Evolutionary conservation across 345 rosid genomes (phyloP), one percentile per base, ranked within the genome.

Genomic region (Eucalyptus polyanthemos): DNA sequence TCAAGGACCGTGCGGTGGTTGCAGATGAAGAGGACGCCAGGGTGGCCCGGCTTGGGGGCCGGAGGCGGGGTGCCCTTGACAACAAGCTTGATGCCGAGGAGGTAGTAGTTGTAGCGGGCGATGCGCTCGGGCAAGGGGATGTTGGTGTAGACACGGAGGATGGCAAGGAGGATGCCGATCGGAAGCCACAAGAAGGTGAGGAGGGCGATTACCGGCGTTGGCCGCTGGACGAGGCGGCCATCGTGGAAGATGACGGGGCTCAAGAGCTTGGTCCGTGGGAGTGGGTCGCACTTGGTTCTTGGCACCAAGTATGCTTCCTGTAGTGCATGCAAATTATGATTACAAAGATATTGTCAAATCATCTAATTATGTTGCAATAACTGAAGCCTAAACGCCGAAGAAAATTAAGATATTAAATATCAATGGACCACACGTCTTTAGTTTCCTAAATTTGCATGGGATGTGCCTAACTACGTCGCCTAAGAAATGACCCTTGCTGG

Each of bases 1-100:
- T 98, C 99, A 0, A 97, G 88, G 3, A 97, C 94, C 1, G 99
- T 95, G 21, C 99, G 94, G 90, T 98, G 99, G 93, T 98, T 98
- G 91, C 99, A 97, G 42, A 98, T 88, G 90, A 97, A 96, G 19
- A 98, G 97, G 88, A 96, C 96, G 13, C 99, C 99, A 12, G 93
- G 92, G 27, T 95, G 94, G 89, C 99, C 99, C 3, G 95, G 94
- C 49, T 76, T 89, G 5, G 99, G 98, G 10, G 98, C 91, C 0
- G 97, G 96, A 22, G 99, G 99, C 37, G 96, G 98, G 29, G 90
- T 93, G 40, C 97, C 98, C 88, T 92, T 96, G 29, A 96, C 94
- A 2, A 92, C 29, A 17, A 96, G 76, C 45, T 92, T 94, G 58
- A 96, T 95, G 25, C 98, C 97, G 1, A 94, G 88, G 40, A 96